A percentile compares a stretch with the other conserved stretches of the same genome.
Conservation (phyloP, 2,329 filamentous ascomycete species). For the Sclerotinia minor region DNA sequence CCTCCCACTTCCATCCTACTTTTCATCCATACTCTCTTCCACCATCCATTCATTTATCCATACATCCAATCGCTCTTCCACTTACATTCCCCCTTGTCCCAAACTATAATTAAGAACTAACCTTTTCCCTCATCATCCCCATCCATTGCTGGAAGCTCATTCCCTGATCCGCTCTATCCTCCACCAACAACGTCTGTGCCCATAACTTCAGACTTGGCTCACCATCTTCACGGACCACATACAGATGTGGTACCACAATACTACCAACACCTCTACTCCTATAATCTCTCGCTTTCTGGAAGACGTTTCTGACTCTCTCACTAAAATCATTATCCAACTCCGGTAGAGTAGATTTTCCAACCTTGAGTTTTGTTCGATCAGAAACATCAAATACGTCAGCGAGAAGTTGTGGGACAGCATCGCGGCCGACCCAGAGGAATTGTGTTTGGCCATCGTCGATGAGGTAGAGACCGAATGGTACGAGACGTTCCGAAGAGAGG, state of each 20-base stretch:
- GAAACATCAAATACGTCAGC: constrained; percentile 86
- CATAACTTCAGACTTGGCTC: constrained; percentile 93
- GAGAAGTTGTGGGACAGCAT: constrained; percentile 86
- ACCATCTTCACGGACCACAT: constrained; percentile 91
- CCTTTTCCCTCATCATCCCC: constrained; percentile 91
- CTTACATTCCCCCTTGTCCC: background rate
- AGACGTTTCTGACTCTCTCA: constrained; percentile 84
- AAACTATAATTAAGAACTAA: constrained; percentile 47
- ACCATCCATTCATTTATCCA: background rate
- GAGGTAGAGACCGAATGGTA: constrained; percentile 88
- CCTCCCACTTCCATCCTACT: background rate
- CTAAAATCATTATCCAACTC: constrained; percentile 95
- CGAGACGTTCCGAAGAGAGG: constrained; percentile 82
- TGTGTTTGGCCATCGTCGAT: constrained; percentile 98
- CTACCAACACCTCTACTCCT: constrained; percentile 84
- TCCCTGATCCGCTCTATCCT: constrained; percentile 91
- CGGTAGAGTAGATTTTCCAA: constrained; percentile 85
- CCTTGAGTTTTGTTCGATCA: constrained; percentile 80
- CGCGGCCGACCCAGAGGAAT: constrained; percentile 93
- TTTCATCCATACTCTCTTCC: background rate
- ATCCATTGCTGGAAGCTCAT: constrained; percentile 94
- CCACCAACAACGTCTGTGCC: constrained; percentile 93
- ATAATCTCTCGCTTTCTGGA: constrained; percentile 91
- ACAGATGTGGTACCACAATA: constrained; percentile 89
- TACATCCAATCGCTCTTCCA: background rate